Evolutionary conservation across 768 basidiomycete genomes (phyloP), one percentile per base, ranked within the genome.

Genomic region (Royoungia palumana): DNA sequence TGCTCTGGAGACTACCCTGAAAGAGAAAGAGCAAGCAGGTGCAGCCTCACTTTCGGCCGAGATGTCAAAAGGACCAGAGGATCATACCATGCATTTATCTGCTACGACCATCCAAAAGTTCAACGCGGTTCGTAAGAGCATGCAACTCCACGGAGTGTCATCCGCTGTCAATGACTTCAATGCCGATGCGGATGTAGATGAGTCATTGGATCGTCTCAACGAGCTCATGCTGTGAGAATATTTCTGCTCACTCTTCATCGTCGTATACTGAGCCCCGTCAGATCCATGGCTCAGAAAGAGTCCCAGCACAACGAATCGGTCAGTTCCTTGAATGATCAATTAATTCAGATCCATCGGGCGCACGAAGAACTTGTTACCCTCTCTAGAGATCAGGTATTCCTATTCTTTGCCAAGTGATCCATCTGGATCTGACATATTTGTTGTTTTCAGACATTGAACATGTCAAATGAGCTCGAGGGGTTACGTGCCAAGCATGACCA

Each of bases 201-300:
- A 88, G 60, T 83, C 85, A 9, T 70, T 92, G 44, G 85, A 83
- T 51, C 76, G 88, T 46, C 72, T 96, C 32, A 94, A 95, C 58
- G 91, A 94, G 59, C 79, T 97, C 14, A 95, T 97, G 92, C 73
- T 87, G 89, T 94, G 61, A 59, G 89, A 72, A 22, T 22, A 20
- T 4, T 37, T 51, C 50, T 21, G 13, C 22, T 27, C 19, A 46
- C 55, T 48, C 36, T 38, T 25, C 25, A 28, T 47, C 43, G 27
- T 35, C 24, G 2, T 41, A 44, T 50, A 37, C 52, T 52, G 10
- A 62, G 35, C 24, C 16, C 8, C 24, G 5, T 12, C 50, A 96
- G 93, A 54, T 91, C 95, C 3, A 97, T 98, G 95, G 94, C 94
- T 3, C 87, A 90, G 71, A 98, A 98, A 66, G 96, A 99, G 66